Conservation (phyloP, 345 rosid genomes). For the Theobroma cacao region DNA sequence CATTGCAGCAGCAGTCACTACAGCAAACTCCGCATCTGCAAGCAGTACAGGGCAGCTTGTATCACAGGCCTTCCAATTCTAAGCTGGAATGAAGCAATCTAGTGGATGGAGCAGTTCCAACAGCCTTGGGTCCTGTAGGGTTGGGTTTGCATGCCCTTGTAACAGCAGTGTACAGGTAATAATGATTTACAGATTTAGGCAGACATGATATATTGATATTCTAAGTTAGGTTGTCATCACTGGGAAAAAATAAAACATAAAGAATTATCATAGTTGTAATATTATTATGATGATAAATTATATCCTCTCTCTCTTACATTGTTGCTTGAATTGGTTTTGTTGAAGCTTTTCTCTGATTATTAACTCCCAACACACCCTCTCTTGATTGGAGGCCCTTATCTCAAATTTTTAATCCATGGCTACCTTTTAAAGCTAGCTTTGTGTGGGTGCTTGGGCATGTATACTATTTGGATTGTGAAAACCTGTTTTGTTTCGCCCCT, state of each 20-base stretch:
- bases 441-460: not conserved
- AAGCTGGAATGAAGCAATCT: conserved; percentile 57
- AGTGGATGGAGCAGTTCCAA: conserved; percentile 43
- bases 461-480: not conserved
- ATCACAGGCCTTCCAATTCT: conserved; percentile 55
- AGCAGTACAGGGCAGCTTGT: conserved; percentile 56
- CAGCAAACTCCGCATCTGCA: conserved; percentile 62
- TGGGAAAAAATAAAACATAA: not conserved
- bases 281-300: not conserved
- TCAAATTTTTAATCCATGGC: not conserved
- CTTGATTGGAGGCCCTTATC: not conserved
- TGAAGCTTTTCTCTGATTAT: not conserved
- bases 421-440: not conserved
- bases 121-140: conserved; percentile 43
- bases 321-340: not conserved
- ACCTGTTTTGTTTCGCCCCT: conserved; percentile 3
- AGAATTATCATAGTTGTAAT: not conserved
- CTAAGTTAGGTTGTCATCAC: not conserved
- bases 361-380: not conserved
- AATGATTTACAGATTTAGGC: not conserved
- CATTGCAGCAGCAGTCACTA: conserved; percentile 46
- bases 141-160: conserved; percentile 53
- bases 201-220: not conserved
- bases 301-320: not conserved
- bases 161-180: conserved; percentile 79